phyloP scores from a whole-genome alignment of 2,329 filamentous ascomycete genomes.

The Aspergillus sp. region DNA sequence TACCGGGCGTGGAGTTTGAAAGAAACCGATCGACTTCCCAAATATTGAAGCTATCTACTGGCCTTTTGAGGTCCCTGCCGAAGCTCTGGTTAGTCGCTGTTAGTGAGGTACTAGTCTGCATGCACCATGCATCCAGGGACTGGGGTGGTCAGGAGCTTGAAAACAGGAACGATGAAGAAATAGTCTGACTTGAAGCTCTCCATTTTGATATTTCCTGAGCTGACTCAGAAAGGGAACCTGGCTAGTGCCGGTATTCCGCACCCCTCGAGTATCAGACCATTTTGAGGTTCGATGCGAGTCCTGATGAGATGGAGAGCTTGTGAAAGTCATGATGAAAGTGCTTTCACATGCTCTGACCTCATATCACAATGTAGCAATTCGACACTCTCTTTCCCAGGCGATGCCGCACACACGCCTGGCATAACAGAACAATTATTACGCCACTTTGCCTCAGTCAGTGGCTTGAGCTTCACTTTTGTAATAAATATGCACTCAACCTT shows the following conservation, averaged over 20 bases:
- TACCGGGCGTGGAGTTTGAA: not conserved
- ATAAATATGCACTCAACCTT: not conserved
- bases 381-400: not conserved
- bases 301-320: not conserved
- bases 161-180: not conserved
- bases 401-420: constrained; percentile 4
- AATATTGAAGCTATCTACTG: not conserved
- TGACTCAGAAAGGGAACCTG: not conserved
- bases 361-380: not conserved
- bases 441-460: not conserved
- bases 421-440: not conserved
- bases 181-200: not conserved
- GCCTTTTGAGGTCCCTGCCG: constrained; percentile 1
- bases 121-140: constrained; percentile 3
- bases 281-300: not conserved
- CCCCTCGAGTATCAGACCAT: not conserved
- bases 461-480: not conserved
- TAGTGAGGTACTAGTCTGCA: constrained; percentile 17
- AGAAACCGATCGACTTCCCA: not conserved
- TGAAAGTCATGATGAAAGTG: constrained; percentile 9
- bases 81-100: constrained; percentile 4
- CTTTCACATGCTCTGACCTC: constrained; percentile 11
- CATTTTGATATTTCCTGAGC: not conserved
- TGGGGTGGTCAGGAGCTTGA: constrained; percentile 5
- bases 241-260: not conserved